Conservation (phyloP, 1,139 yeast species). For the Protomyces inundatus region DNA sequence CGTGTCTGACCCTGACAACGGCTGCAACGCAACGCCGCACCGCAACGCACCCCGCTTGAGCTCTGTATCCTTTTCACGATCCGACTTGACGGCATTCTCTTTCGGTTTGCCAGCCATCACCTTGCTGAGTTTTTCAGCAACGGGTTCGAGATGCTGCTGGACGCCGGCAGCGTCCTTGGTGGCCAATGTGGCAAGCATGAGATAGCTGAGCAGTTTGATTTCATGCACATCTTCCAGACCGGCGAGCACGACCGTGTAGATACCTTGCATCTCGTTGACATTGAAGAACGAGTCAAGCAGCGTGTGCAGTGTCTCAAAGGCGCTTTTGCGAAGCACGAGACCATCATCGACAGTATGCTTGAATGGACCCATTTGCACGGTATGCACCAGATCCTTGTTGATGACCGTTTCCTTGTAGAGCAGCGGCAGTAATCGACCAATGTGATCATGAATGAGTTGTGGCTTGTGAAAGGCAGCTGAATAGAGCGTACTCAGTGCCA, state of each 20-base stretch:
- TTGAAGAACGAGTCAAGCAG: conserved; percentile 39
- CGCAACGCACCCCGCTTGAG: conserved; percentile 31
- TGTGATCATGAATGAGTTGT: conserved; percentile 46
- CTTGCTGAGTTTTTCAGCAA: conserved; percentile 40
- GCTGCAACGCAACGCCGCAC: conserved; percentile 7
- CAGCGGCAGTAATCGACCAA: conserved; percentile 50
- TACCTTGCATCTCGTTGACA: conserved; percentile 28
- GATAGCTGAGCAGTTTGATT: conserved; percentile 43
- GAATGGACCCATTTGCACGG: conserved; percentile 81
- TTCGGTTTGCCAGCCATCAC: conserved; percentile 42
- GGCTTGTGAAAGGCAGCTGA: conserved; percentile 61
- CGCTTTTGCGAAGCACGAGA: conserved; percentile 63
- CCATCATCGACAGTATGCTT: conserved; percentile 79
- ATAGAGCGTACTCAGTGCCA: conserved; percentile 55
- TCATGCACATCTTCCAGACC: conserved; percentile 48
- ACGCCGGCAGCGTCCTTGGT: conserved; percentile 32
- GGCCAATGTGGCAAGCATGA: conserved; percentile 42
- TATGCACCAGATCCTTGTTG: conserved; percentile 54
- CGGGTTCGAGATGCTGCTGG: conserved; percentile 31
- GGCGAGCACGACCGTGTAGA: conserved; percentile 39
- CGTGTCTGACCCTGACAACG: not conserved
- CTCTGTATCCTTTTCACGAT: conserved; percentile 46
- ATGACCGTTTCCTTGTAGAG: conserved; percentile 54
- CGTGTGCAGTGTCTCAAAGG: conserved; percentile 66
- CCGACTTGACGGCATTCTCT: conserved; percentile 51